phyloP scores from a whole-genome alignment of 768 basidiomycete species.

The Auriscalpium vulgare region DNA sequence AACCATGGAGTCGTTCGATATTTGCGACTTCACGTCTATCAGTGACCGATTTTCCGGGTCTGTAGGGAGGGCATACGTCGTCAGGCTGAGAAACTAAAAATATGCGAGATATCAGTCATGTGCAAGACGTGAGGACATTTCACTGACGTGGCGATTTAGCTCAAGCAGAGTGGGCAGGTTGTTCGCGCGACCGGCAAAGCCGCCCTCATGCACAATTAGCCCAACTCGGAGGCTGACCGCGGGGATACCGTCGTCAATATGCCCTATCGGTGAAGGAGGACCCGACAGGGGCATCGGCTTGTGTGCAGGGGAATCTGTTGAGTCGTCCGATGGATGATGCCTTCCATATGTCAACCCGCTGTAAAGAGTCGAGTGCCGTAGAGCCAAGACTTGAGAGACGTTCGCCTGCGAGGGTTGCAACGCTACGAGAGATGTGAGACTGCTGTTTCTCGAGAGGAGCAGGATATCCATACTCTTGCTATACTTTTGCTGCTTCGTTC shows the following conservation, averaged over 20 bases:
- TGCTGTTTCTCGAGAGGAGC: neutral
- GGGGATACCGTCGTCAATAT: conserved; percentile 25
- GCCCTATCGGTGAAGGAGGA: conserved; percentile 37
- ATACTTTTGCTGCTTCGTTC: conserved; percentile 51
- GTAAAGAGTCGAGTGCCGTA: conserved; percentile 53
- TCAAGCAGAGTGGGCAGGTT: conserved; percentile 72
- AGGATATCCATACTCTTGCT: conserved; percentile 35
- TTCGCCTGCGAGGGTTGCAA: conserved; percentile 37
- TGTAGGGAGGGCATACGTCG: conserved; percentile 45
- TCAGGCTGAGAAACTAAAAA: conserved; percentile 42
- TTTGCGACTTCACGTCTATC: conserved; percentile 76
- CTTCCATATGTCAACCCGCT: conserved; percentile 13
- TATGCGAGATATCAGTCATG: conserved; percentile 12
- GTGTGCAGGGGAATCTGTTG: conserved; percentile 16
- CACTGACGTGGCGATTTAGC: conserved; percentile 66
- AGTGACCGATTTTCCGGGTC: conserved; percentile 56
- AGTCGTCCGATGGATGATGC: conserved; percentile 1
- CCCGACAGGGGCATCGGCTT: conserved; percentile 29
- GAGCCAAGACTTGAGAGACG: conserved; percentile 40
- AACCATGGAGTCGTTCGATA: conserved; percentile 75
- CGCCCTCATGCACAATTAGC: conserved; percentile 47
- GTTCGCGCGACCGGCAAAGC: conserved; percentile 63
- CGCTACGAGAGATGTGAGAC: conserved; percentile 24
- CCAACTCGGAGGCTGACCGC: conserved; percentile 54
- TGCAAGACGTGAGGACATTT: neutral